These are phyloP conservation scores for Termitomyces sp. DNA, from an alignment of 768 basidiomycete genomes.

Conservation along the genomic window DNA sequence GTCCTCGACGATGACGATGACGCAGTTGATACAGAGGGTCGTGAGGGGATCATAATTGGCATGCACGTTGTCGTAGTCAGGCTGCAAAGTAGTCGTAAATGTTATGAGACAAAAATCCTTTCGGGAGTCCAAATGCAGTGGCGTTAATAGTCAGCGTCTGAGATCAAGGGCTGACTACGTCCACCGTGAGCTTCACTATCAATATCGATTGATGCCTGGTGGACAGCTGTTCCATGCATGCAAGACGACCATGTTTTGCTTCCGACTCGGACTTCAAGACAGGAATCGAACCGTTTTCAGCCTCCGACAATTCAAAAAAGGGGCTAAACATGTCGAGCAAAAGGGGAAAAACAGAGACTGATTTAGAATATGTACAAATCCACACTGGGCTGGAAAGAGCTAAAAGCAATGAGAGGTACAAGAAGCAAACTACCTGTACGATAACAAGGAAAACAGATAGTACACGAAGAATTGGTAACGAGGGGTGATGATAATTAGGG, in stretches of 20 bases:
- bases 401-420: neutral
- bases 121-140: conserved; percentile 5
- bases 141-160: conserved; percentile 6
- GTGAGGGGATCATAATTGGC: conserved; percentile 1
- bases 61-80: neutral
- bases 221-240: neutral
- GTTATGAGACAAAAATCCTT: conserved; percentile 7
- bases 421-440: neutral
- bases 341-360: neutral
- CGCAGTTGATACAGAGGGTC: neutral
- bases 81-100: neutral
- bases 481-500: conserved; percentile 4
- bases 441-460: neutral
- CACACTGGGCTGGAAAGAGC: neutral
- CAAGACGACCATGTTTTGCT: neutral
- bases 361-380: neutral
- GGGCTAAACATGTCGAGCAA: neutral
- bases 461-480: neutral
- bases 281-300: neutral
- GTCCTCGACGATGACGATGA: conserved; percentile 1
- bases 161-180: neutral
- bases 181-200: neutral
- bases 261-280: conserved; percentile 2
- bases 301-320: conserved; percentile 2
- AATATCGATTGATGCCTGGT: conserved; percentile 6